Conservation (phyloP, 345 rosid genomes). For the Euphorbia pulcherrima region DNA sequence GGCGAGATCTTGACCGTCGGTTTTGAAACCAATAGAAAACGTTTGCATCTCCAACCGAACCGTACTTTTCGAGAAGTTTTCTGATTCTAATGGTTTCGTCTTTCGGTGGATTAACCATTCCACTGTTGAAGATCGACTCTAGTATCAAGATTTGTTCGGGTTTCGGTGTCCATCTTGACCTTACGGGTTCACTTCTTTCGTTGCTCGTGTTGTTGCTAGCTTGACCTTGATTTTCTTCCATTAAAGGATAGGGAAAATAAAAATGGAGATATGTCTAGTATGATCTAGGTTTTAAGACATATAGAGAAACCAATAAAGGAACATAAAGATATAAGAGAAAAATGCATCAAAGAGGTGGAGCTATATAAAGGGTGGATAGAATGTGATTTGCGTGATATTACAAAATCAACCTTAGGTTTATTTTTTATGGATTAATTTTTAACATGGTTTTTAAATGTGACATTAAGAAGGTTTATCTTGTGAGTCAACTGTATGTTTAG, state of each 20-base stretch:
- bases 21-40: constrained; percentile 99
- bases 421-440: neutral
- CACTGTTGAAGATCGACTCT: constrained; percentile 96
- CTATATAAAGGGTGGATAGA: constrained; percentile 35
- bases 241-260: no score
- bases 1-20: constrained; percentile 89
- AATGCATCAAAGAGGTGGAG: constrained; percentile 26
- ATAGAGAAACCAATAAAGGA: neutral
- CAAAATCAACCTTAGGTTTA: constrained; percentile 34
- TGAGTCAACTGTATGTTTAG: constrained; percentile 8
- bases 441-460: constrained; percentile 5
- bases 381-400: constrained; percentile 34
- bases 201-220: constrained; percentile 34
- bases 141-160: constrained; percentile 97
- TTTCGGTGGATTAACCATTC: constrained; percentile 97
- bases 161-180: constrained; percentile 98
- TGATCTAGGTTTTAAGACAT: constrained; percentile 30
- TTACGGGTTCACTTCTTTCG: constrained; percentile 62
- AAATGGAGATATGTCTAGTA: constrained; percentile 16
- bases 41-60: constrained; percentile 90
- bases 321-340: constrained; percentile 24
- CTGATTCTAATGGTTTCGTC: constrained; percentile 90
- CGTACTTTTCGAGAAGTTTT: constrained; percentile 84
- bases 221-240: constrained; percentile 41
- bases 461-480: neutral